Percentiles rank a stretch among this genome's conserved stretches.
phyloP scores from a whole-genome alignment of 371 early-diverging fungal genomes.

The Rhizopus arrhizus region DNA sequence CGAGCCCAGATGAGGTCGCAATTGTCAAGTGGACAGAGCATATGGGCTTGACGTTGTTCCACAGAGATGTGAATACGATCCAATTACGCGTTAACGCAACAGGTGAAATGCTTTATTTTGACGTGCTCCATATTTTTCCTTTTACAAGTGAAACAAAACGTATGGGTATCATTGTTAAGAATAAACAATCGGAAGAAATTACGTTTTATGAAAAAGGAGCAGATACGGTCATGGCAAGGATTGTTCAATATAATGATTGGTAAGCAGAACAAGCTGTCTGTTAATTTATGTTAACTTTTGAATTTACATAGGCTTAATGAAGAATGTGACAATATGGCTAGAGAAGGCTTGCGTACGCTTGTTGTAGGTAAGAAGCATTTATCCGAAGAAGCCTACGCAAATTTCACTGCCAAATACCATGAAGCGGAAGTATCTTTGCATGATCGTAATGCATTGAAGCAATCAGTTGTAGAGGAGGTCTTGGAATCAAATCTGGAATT shows the following conservation, averaged over 20 bases:
- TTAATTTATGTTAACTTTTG: neutral
- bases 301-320: conserved; percentile 77
- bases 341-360: conserved; percentile 98
- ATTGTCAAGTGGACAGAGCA: conserved; percentile 96
- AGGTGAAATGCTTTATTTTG: conserved; percentile 61
- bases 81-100: conserved; percentile 61
- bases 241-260: conserved; percentile 97
- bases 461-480: conserved; percentile 64
- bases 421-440: conserved; percentile 76
- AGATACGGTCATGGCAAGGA: conserved; percentile 92
- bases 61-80: conserved; percentile 76
- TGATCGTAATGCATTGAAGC: conserved; percentile 74
- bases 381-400: conserved; percentile 71
- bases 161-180: conserved; percentile 97
- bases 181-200: conserved; percentile 68
- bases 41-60: conserved; percentile 85
- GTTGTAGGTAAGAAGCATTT: conserved; percentile 90
- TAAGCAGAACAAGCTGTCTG: neutral
- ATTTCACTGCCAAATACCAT: conserved; percentile 69
- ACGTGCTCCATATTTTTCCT: conserved; percentile 93
- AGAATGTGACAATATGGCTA: conserved; percentile 98
- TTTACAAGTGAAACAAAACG: conserved; percentile 98
- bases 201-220: conserved; percentile 97
- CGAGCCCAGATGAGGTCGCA: conserved; percentile 99
- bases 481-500: conserved; percentile 91